These are phyloP conservation scores for Xylaria cubensis DNA, from an alignment of 495 filamentous ascomycete genomes.

Conservation along the genomic window DNA sequence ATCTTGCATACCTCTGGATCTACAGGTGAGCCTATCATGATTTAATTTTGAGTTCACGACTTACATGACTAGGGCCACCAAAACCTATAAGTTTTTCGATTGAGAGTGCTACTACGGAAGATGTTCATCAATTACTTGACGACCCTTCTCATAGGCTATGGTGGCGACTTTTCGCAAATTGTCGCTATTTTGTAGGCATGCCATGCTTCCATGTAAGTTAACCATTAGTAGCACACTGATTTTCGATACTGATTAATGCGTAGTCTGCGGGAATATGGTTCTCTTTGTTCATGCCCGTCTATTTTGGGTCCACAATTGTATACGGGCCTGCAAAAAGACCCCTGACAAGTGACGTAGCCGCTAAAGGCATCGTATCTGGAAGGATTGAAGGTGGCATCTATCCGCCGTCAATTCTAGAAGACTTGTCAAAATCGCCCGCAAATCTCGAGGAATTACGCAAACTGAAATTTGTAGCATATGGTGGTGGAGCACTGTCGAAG, in stretches of 20 bases:
- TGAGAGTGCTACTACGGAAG: neutral
- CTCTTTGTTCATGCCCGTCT: neutral
- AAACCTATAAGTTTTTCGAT: constrained; percentile 6
- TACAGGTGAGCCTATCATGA: no score
- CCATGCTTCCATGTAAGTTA: neutral
- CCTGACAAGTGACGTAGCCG: neutral
- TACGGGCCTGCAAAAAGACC: neutral
- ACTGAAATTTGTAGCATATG: neutral
- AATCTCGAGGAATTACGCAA: neutral
- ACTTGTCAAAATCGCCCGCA: constrained; percentile 5
- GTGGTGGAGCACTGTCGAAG: neutral
- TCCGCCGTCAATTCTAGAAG: constrained; percentile 5
- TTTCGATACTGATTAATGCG: neutral
- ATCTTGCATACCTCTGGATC: constrained; percentile 1
- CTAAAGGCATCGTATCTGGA: neutral
- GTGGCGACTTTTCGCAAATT: constrained; percentile 4
- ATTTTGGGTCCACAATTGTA: neutral
- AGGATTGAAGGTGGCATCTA: neutral
- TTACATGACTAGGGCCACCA: neutral
- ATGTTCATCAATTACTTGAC: neutral
- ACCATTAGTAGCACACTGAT: neutral
- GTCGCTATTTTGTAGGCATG: neutral
- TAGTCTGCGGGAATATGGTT: constrained; percentile 1
- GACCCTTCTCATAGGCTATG: neutral
- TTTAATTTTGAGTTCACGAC: neutral